Conservation (phyloP, 148 eudicot genomes). For the Heliosperma pusillum region DNA sequence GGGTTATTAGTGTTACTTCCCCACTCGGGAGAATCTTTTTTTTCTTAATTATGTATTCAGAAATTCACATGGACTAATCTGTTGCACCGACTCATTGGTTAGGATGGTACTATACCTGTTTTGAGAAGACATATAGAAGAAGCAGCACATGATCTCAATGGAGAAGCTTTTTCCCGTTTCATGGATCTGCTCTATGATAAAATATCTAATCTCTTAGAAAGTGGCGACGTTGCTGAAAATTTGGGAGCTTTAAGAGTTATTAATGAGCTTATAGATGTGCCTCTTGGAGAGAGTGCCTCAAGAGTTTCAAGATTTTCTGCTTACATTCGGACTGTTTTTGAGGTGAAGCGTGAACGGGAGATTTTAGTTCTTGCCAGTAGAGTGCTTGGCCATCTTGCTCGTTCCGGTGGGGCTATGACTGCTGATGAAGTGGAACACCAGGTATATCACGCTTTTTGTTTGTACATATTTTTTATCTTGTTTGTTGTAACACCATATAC, state of each 20-base stretch:
- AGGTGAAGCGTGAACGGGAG: slow-evolving; percentile 81
- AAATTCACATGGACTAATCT: background rate
- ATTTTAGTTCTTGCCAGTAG: slow-evolving; percentile 76
- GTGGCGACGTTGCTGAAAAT: slow-evolving; percentile 80
- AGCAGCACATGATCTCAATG: slow-evolving; percentile 79
- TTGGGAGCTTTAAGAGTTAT: slow-evolving; percentile 93
- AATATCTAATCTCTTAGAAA: slow-evolving; percentile 64
- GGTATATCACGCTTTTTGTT: slow-evolving; percentile 32
- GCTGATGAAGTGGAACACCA: slow-evolving; percentile 96
- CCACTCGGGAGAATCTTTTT: background rate
- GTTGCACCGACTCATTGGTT: background rate
- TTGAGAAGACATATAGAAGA: slow-evolving; percentile 82
- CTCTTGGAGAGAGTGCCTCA: slow-evolving; percentile 83
- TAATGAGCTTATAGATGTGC: slow-evolving; percentile 83
- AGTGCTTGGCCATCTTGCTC: slow-evolving; percentile 91
- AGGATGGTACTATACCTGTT: slow-evolving; percentile 88
- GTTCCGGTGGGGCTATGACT: slow-evolving; percentile 96
- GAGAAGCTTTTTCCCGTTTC: slow-evolving; percentile 85
- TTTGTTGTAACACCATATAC: background rate
- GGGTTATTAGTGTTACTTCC: background rate
- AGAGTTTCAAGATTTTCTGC: slow-evolving; percentile 80
- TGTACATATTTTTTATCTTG: slow-evolving; percentile 4
- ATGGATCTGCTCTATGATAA: slow-evolving; percentile 95
- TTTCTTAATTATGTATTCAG: background rate
- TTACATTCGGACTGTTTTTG: slow-evolving; percentile 79